Evolutionary conservation across 1,139 yeast genomes (phyloP).

Genomic region (Hansenula sp.): DNA sequence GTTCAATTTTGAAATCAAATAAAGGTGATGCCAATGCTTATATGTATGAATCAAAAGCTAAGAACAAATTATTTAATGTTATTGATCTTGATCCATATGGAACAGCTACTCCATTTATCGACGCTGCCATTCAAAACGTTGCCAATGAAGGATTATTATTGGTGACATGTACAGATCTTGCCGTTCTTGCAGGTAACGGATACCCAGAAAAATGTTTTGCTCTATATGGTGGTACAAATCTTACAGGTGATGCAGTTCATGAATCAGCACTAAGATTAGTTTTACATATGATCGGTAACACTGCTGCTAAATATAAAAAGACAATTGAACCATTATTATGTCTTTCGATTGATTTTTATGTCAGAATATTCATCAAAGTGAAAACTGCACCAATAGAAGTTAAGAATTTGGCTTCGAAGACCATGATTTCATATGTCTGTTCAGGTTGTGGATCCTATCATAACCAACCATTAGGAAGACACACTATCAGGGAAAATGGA

Average conservation of each 20-base stretch:
- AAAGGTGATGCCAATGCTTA: constrained; percentile 85
- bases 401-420: constrained; percentile 66
- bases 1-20: constrained; percentile 54
- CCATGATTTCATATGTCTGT: constrained; percentile 81
- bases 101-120: constrained; percentile 92
- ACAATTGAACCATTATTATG: constrained; percentile 82
- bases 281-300: constrained; percentile 65
- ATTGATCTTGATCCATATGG: constrained; percentile 97
- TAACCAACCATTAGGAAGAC: constrained; percentile 72
- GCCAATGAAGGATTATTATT: constrained; percentile 79
- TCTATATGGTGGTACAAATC: constrained; percentile 87
- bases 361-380: constrained; percentile 78
- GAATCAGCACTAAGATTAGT: constrained; percentile 90
- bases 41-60: constrained; percentile 55
- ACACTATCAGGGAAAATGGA: constrained; percentile 35
- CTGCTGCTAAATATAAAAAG: constrained; percentile 88
- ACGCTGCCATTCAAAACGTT: constrained; percentile 79
- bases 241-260: constrained; percentile 81
- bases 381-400: constrained; percentile 76
- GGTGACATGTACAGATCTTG: constrained; percentile 94
- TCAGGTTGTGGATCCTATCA: constrained; percentile 78
- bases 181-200: constrained; percentile 92
- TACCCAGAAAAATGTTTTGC: constrained; percentile 97
- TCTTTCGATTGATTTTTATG: constrained; percentile 87
- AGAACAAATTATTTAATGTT: constrained; percentile 59